These are phyloP conservation scores for Rhizoctonia solani DNA, from an alignment of 1,284 basidiomycete species.

Conservation along the genomic window DNA sequence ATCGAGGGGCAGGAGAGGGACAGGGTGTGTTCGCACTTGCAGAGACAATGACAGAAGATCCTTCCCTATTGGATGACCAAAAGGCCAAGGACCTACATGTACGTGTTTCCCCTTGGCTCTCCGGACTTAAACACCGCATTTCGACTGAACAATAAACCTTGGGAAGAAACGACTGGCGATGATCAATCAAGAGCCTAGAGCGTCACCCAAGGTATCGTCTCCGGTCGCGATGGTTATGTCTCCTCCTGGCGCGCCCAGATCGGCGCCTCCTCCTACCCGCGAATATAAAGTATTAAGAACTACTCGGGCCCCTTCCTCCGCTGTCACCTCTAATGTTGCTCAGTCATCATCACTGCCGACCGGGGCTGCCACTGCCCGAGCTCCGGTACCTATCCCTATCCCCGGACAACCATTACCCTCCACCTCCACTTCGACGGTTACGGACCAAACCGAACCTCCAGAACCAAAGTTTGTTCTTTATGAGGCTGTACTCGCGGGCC, in stretches of 20 bases:
- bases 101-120: background rate
- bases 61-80: constrained; percentile 26
- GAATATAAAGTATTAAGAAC: constrained; percentile 22
- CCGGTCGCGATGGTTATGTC: constrained; percentile 11
- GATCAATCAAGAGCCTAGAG: constrained; percentile 19
- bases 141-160: background rate
- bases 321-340: background rate
- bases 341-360: background rate
- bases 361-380: background rate
- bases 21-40: constrained; percentile 27
- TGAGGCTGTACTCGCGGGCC: constrained; percentile 13
- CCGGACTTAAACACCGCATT: background rate
- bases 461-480: constrained; percentile 5
- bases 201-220: constrained; percentile 19
- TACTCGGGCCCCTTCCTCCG: constrained; percentile 17
- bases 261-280: background rate
- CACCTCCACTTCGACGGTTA: background rate
- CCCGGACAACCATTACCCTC: constrained; percentile 11
- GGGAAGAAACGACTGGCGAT: constrained; percentile 17
- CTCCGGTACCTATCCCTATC: constrained; percentile 21
- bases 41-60: constrained; percentile 25
- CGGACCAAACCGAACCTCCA: background rate
- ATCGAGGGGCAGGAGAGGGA: constrained; percentile 9
- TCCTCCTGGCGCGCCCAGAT: background rate
- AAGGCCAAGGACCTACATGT: constrained; percentile 23